These are phyloP conservation scores for Carex pumila DNA, from an alignment of 176 grass and related monocot genomes.

Conservation along the genomic window DNA sequence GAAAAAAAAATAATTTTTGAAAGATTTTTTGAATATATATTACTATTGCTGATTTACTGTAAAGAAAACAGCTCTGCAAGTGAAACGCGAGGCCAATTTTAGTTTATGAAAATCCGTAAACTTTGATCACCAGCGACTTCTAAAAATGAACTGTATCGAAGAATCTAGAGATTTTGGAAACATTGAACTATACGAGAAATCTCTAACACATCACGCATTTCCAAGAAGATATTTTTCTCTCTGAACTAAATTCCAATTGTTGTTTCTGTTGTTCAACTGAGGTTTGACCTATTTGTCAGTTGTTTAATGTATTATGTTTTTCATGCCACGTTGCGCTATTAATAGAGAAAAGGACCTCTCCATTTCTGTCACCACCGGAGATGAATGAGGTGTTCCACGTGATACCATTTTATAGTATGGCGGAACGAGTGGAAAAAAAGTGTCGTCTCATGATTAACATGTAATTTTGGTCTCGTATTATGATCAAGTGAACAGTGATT, in stretches of 20 bases:
- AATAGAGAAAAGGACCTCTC: not conserved
- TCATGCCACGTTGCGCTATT: not conserved
- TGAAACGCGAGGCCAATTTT: not conserved
- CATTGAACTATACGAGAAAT: not conserved
- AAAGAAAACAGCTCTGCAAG: too few relatives aligned
- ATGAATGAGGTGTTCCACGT: not conserved
- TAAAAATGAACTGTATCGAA: not conserved
- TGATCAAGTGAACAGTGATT: too few relatives aligned
- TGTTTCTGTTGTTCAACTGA: not conserved
- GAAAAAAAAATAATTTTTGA: too few relatives aligned
- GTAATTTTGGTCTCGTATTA: too few relatives aligned
- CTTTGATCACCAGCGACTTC: not conserved
- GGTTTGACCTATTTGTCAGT: not conserved
- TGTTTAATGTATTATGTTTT: not conserved
- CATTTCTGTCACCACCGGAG: not conserved
- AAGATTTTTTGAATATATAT: too few relatives aligned
- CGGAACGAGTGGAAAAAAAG: too few relatives aligned
- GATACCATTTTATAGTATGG: not conserved
- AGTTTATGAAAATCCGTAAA: not conserved
- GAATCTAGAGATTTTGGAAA: not conserved
- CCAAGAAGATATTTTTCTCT: not conserved
- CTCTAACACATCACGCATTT: not conserved
- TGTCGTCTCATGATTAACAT: too few relatives aligned
- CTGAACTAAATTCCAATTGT: not conserved
- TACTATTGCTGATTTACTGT: too few relatives aligned